phyloP scores from a whole-genome alignment of 1,284 basidiomycete genomes.

The Sphagnurus paluster region DNA sequence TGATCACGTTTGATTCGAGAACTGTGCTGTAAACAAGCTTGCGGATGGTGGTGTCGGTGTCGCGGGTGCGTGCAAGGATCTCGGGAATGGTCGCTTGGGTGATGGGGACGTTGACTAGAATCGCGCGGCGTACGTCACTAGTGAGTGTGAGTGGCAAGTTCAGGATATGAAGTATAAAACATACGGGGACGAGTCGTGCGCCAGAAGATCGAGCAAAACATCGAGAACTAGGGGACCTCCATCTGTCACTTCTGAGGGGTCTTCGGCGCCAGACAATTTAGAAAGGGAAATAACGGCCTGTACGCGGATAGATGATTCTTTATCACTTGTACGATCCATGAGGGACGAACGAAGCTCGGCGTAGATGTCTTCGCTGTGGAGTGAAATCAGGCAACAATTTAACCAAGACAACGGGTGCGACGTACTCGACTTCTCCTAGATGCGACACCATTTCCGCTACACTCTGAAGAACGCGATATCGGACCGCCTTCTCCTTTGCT shows the following conservation, averaged over 20 bases:
- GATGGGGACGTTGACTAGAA: constrained; percentile 75
- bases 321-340: constrained; percentile 81
- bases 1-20: constrained; percentile 45
- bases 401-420: constrained; percentile 17
- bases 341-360: constrained; percentile 63
- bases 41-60: constrained; percentile 81
- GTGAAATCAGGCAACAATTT: constrained; percentile 2
- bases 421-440: constrained; percentile 85
- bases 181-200: constrained; percentile 77
- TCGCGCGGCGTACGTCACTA: constrained; percentile 87
- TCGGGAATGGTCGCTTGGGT: constrained; percentile 57
- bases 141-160: constrained; percentile 2
- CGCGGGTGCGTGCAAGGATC: constrained; percentile 80
- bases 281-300: constrained; percentile 85
- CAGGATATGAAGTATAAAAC: constrained; percentile 25
- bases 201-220: constrained; percentile 71
- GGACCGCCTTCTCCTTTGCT: constrained; percentile 88
- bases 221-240: constrained; percentile 60
- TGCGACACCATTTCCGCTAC: constrained; percentile 78
- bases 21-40: constrained; percentile 77
- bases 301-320: constrained; percentile 77
- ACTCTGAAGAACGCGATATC: constrained; percentile 79
- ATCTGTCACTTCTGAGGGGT: constrained; percentile 59
- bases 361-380: constrained; percentile 78
- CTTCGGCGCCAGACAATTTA: constrained; percentile 77